Percentiles rank a stretch among this genome's conserved stretches.
phyloP scores from a whole-genome alignment of 441 rosid species.

The Populus hybrid region DNA sequence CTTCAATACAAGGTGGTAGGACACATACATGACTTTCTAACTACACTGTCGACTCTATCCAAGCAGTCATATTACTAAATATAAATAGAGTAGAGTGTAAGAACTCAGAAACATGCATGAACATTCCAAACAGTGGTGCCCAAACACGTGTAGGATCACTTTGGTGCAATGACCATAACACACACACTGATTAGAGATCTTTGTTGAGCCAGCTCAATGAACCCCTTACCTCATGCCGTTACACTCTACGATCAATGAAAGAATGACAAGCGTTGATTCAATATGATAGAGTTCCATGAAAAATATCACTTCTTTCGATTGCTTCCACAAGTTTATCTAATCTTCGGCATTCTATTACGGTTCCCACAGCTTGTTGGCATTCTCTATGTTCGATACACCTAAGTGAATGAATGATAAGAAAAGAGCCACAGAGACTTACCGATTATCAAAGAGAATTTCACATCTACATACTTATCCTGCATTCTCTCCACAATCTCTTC shows the following conservation, averaged over 20 bases:
- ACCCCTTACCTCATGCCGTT: constrained; percentile 70
- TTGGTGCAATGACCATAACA: background rate
- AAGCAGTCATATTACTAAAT: no score
- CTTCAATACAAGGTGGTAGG: background rate
- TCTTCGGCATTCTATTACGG: constrained; percentile 90
- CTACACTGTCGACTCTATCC: no score
- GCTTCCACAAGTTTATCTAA: constrained; percentile 97
- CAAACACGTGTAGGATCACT: background rate
- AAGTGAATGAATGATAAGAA: constrained; percentile 18
- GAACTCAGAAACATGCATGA: background rate
- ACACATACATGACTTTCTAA: no score
- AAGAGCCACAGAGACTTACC: background rate
- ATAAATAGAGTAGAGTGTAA: no score
- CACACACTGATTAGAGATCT: background rate
- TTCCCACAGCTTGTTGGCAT: constrained; percentile 97
- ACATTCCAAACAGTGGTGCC: no score
- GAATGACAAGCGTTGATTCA: constrained; percentile 86
- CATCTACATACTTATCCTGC: constrained; percentile 75
- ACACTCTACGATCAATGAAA: constrained; percentile 79
- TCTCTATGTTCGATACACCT: constrained; percentile 93
- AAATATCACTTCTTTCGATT: constrained; percentile 77
- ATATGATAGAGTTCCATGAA: constrained; percentile 72
- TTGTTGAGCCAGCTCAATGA: background rate
- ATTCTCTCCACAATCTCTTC: constrained; percentile 97
- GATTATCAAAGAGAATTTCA: background rate